These are phyloP conservation scores for Starmerella scarabaei DNA, from an alignment of 805 yeast species.

Conservation along the genomic window DNA sequence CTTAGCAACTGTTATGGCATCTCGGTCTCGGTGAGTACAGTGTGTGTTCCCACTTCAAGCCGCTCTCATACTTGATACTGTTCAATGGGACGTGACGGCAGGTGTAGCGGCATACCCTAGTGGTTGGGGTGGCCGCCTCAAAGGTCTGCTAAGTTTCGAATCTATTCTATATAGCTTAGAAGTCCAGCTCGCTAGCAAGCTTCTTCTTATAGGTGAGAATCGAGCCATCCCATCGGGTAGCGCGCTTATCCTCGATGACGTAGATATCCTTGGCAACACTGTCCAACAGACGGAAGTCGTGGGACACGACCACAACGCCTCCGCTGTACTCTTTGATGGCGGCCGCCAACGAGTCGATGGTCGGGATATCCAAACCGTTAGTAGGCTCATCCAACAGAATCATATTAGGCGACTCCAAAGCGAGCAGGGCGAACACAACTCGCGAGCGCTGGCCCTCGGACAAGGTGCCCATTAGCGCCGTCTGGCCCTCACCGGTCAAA, in stretches of 20 bases:
- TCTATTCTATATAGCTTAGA: constrained; percentile 16
- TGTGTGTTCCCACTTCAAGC: no score
- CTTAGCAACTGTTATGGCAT: no score
- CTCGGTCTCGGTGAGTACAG: no score
- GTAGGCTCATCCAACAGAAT: constrained; percentile 97
- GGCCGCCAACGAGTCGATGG: constrained; percentile 93
- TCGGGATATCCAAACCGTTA: constrained; percentile 96
- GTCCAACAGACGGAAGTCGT: constrained; percentile 95
- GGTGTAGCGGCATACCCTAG: no score
- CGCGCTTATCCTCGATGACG: constrained; percentile 90
- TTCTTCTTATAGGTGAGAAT: constrained; percentile 87
- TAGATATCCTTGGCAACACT: constrained; percentile 94
- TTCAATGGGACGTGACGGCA: no score
- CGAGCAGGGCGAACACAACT: constrained; percentile 92
- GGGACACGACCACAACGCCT: constrained; percentile 97
- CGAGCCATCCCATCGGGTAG: constrained; percentile 91
- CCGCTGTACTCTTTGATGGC: constrained; percentile 92
- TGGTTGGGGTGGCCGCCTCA: no score
- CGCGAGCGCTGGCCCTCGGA: constrained; percentile 99
- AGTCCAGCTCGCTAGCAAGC: constrained; percentile 66
- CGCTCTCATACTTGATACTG: no score
- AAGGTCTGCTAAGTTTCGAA: no score
- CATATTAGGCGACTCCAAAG: constrained; percentile 90
- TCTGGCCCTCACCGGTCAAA: constrained; percentile 97
- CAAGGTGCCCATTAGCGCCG: constrained; percentile 94